Percentiles rank a stretch among this genome's conserved stretches.
phyloP scores from a whole-genome alignment of 1,139 yeast species.

The Yamadazyma epiphylla region DNA sequence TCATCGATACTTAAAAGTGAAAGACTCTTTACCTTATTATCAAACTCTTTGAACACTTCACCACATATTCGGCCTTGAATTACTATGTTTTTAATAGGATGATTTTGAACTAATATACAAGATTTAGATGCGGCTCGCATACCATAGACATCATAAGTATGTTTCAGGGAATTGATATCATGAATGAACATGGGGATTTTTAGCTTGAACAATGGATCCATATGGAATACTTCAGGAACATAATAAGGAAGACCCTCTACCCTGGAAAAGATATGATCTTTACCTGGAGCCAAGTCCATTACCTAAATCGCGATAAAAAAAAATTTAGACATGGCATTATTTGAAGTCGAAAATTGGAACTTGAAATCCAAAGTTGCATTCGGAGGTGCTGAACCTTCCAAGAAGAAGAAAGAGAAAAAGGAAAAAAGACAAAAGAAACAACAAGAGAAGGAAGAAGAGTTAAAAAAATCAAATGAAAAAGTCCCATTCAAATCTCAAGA shows the following conservation, averaged over 20 bases:
- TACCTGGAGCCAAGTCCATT: constrained; percentile 14
- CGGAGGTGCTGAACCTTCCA: constrained; percentile 29
- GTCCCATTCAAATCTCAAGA: background rate
- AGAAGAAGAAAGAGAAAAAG: constrained; percentile 6
- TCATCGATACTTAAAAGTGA: constrained; percentile 15
- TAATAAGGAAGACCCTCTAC: constrained; percentile 9
- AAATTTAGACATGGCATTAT: constrained; percentile 54
- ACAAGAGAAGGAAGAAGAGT: constrained; percentile 4
- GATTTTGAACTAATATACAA: constrained; percentile 13
- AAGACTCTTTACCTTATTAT: constrained; percentile 4
- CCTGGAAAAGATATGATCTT: constrained; percentile 15
- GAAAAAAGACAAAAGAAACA: constrained; percentile 9
- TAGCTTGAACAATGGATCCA: constrained; percentile 7
- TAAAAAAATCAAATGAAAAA: constrained; percentile 4
- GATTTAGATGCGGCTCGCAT: constrained; percentile 5
- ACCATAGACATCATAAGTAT: constrained; percentile 13
- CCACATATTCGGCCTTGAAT: constrained; percentile 13
- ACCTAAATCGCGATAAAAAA: background rate
- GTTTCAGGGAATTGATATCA: constrained; percentile 11
- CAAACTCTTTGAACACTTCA: constrained; percentile 7
- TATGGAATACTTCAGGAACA: constrained; percentile 16
- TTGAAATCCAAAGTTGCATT: constrained; percentile 52
- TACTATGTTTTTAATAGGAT: constrained; percentile 12
- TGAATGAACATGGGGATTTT: constrained; percentile 12
- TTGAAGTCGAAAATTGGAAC: constrained; percentile 82